These are phyloP conservation scores for Xylaria sp. DNA, from an alignment of 2,329 filamentous ascomycete genomes.

Conservation along the genomic window DNA sequence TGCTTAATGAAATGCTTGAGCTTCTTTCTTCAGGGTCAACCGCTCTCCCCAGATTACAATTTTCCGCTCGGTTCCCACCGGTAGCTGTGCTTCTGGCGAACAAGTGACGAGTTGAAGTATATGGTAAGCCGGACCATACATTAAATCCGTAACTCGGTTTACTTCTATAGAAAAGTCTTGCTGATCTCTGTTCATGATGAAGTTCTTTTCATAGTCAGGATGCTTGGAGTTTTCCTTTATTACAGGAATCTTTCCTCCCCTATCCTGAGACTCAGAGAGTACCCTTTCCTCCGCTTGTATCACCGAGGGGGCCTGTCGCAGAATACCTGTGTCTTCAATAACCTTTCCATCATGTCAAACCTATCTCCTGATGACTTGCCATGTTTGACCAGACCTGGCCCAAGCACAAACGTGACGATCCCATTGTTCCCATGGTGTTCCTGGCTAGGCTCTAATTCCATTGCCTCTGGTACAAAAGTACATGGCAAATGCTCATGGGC, in stretches of 20 bases:
- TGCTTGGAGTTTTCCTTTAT: background rate
- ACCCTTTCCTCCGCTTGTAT: background rate
- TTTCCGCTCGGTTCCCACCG: background rate
- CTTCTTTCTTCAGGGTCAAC: constrained; percentile 7
- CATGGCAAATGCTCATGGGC: background rate
- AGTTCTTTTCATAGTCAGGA: background rate
- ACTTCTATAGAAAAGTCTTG: background rate
- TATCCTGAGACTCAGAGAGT: background rate
- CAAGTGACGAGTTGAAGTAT: background rate
- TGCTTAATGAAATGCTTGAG: background rate
- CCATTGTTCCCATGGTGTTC: background rate
- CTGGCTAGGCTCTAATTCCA: background rate
- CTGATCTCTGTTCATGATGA: background rate
- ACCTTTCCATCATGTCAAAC: constrained; percentile 1
- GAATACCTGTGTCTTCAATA: constrained; percentile 12
- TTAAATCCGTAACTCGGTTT: background rate
- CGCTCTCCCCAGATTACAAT: background rate
- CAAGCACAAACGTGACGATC: background rate
- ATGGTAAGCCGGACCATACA: background rate
- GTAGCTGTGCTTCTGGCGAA: background rate
- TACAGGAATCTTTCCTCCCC: background rate
- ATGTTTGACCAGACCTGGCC: background rate
- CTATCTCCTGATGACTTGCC: constrained; percentile 8
- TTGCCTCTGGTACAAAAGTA: background rate
- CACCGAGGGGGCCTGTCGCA: background rate